phyloP scores from a whole-genome alignment of 495 filamentous ascomycete genomes.

The Tetracladium setigerum region DNA sequence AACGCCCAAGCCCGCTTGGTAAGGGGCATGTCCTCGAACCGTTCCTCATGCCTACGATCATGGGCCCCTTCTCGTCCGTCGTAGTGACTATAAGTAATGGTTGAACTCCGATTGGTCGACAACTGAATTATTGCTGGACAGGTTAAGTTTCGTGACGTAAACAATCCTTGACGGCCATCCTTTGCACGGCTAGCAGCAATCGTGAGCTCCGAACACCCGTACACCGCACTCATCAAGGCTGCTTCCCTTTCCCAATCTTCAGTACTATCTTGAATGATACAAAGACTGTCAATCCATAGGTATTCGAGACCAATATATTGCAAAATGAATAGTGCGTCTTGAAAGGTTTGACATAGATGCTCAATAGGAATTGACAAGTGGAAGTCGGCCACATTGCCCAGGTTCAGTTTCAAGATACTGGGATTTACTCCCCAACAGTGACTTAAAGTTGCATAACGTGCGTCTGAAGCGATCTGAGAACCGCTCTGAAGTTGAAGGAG shows the following conservation, averaged over 20 bases:
- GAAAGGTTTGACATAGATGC: neutral
- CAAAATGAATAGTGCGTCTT: neutral
- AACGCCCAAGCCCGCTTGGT: no score
- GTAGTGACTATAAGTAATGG: no score
- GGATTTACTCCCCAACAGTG: conserved; percentile 5
- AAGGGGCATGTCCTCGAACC: no score
- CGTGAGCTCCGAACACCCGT: neutral
- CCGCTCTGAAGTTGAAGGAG: no score
- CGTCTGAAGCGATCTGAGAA: no score
- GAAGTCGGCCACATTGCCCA: neutral
- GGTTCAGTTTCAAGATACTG: neutral
- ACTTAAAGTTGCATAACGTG: conserved; percentile 2
- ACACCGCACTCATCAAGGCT: neutral
- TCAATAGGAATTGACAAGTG: neutral
- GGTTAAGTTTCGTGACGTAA: no score
- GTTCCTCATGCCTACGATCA: no score
- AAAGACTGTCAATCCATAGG: no score
- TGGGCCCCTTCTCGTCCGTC: no score
- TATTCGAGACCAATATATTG: neutral
- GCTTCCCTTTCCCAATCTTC: conserved; percentile 1
- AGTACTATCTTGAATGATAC: neutral
- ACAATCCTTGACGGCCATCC: no score
- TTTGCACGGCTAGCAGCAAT: neutral
- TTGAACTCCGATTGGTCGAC: no score
- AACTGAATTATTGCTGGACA: no score